Evolutionary conservation across 139 green algal genomes (phyloP).

Genomic region (Mesostigma viride): DNA sequence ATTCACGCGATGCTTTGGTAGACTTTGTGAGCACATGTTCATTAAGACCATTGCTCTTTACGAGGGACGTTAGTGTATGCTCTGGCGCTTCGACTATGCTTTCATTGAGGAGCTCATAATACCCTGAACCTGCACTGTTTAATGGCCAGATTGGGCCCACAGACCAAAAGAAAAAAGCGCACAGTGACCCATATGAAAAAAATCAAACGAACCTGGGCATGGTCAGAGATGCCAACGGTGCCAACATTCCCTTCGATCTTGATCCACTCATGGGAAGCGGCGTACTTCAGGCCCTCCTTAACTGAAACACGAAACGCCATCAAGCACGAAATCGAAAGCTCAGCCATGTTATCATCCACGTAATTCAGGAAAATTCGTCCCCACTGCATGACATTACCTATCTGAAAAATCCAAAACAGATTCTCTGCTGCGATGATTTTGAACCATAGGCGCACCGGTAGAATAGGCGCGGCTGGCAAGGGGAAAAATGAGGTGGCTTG

Average conservation of each 20-base stretch:
- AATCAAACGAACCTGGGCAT: conserved; percentile 67
- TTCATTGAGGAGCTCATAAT: background rate
- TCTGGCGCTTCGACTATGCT: background rate
- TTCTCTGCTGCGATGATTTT: no score
- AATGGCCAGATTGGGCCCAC: background rate
- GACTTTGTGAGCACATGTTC: background rate
- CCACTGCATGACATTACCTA: no score
- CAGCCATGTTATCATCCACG: no score
- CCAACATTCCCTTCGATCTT: conserved; percentile 74
- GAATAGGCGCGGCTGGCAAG: no score
- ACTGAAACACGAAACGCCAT: no score
- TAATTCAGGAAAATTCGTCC: no score
- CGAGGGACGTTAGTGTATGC: background rate
- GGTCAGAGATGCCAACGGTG: conserved; percentile 89
- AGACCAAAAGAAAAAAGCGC: background rate
- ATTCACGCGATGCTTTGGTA: no score
- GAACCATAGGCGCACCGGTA: no score
- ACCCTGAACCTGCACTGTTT: background rate
- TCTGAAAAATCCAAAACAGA: no score
- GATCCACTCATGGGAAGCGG: conserved; percentile 41
- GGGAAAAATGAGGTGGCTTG: no score
- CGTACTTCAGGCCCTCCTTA: conserved; percentile 35
- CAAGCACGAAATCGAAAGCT: no score
- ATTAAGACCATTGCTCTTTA: background rate
- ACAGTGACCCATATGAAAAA: no score